Evolutionary conservation across 768 basidiomycete genomes (phyloP), one percentile per base, ranked within the genome.

Genomic region (Boletus subparvulus): DNA sequence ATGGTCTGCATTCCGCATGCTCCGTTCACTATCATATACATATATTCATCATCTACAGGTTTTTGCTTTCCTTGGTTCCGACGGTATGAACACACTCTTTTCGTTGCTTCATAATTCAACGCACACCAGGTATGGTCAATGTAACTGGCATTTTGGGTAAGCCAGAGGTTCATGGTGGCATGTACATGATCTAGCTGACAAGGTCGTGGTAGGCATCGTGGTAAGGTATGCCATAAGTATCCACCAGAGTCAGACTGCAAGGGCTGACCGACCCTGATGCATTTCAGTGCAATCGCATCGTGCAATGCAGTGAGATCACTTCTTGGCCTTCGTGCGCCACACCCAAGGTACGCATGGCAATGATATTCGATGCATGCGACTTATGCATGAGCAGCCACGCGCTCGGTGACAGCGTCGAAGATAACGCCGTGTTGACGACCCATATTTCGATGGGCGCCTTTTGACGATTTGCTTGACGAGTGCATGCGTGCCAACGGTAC

Each of bases 241-340:
- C 12, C 10, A 0, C 26, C 9, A 37, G 41, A 24, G 14, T 21
- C 6, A 17, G 37, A 30, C 14, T 8, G 14, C 14, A 33, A 46
- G 35, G 26, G 14, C 19, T 35, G 44, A 47, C 40, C 47, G 26
- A 32, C 14, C 16, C 3, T n/a, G 17, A 44, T 47, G 16, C 9
- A 50, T 39, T 54, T 39, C 46, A 65, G 63, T 10, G 56, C 45
- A 17, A 65, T 65, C 4, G 56, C 8, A 21, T 65, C 63, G 11
- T 58, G 47, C 32, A 58, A 50, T 39, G 56, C 43, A 5, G 62
- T 64, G 49, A 61, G 49, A 19, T 64, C 56, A 6, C 63, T 64
- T 47, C 51, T 64, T 10, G 26, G 10, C 5, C 10, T 60, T 36
- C 46, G 12, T 24, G 10, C 7, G 6, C 2, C 40, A 3, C n/a